Evolutionary conservation across 805 yeast genomes (phyloP), one percentile per base, ranked within the genome.

Genomic region (Candida ortonii): DNA sequence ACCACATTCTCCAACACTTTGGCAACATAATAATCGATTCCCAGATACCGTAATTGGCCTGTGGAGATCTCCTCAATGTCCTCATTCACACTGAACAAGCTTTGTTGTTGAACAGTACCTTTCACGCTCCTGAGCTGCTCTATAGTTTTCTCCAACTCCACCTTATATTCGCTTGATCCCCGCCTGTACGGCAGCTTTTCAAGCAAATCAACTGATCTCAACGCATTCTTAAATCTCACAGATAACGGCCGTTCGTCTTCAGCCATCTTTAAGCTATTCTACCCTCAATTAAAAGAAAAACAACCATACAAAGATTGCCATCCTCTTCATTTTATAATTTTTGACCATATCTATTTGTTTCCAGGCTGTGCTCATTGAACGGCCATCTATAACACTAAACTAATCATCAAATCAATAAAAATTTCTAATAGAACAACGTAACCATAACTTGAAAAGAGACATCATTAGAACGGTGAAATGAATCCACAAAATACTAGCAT

Each of bases 1-100:
- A 59, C 61, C 6, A 41, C 39, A 28, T 44, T 45, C 36, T 63
- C 71, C 25, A 60, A 41, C 5, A 59, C 37, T 18, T 45, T 44
- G 6, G 77, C 94, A 22, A 83, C 49, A 46, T 78, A 71, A 53
- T 68, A 87, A 41, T 79, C 78, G 1, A 82, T 51, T 4, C 73
- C 62, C 13, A 85, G 53, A 44, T 73, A 84, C 37, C 75, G 76
- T 13, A 88, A 53, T 27, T 84, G 77, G 5, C 62, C 54, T 1
- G 94, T 81, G 24, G 72, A 65, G 8, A 88, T 50, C 47, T 88
- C 97, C 1, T 78, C 84, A 2, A 84, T 38, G 0, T 68, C 51
- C 53, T 88, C 96, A 55, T 86, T 86, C 9, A 62, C 59, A 47
- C 90, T 82, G 61, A 84, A 87, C 16, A 87, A 55, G 3, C 77